Conservation (phyloP, 768 basidiomycete species). For the Mycena metata region DNA sequence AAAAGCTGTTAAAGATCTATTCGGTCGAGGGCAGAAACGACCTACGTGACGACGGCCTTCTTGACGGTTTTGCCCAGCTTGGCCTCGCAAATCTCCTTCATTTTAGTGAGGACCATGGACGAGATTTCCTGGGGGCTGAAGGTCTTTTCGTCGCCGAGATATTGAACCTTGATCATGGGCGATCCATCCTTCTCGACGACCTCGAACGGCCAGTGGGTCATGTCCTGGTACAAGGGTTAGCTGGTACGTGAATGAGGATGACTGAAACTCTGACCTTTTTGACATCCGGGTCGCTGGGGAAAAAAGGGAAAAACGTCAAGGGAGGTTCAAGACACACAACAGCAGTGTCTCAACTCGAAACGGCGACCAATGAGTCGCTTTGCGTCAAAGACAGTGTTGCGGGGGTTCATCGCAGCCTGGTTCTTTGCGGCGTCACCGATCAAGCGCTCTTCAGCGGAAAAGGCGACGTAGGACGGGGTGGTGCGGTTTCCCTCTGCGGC, state of each 20-base stretch:
- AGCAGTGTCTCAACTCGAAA: constrained; percentile 74
- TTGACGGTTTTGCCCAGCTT: constrained; percentile 98
- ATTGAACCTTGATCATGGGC: constrained; percentile 95
- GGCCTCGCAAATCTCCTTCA: constrained; percentile 99
- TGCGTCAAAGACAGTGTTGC: constrained; percentile 98
- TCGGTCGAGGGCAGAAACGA: constrained; percentile 38
- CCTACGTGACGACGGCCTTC: constrained; percentile 98
- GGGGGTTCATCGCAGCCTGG: constrained; percentile 99
- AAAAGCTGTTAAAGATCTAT: constrained; percentile 30
- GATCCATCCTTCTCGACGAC: constrained; percentile 98
- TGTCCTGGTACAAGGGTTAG: constrained; percentile 70
- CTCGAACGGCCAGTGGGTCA: constrained; percentile 97
- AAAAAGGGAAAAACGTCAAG: constrained; percentile 36
- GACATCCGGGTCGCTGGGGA: constrained; percentile 86
- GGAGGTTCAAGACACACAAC: constrained; percentile 11
- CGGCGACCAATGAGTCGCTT: constrained; percentile 99
- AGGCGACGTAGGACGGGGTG: constrained; percentile 99
- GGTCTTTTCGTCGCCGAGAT: constrained; percentile 94
- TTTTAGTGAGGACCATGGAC: constrained; percentile 99
- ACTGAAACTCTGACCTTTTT: constrained; percentile 72
- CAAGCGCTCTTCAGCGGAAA: constrained; percentile 95
- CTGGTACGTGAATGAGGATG: constrained; percentile 16
- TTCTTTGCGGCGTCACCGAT: constrained; percentile 99
- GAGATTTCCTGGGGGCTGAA: constrained; percentile 99
- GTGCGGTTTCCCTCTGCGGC: constrained; percentile 94